phyloP scores from a whole-genome alignment of 176 grass and related monocot species.

The Juncus effusus region DNA sequence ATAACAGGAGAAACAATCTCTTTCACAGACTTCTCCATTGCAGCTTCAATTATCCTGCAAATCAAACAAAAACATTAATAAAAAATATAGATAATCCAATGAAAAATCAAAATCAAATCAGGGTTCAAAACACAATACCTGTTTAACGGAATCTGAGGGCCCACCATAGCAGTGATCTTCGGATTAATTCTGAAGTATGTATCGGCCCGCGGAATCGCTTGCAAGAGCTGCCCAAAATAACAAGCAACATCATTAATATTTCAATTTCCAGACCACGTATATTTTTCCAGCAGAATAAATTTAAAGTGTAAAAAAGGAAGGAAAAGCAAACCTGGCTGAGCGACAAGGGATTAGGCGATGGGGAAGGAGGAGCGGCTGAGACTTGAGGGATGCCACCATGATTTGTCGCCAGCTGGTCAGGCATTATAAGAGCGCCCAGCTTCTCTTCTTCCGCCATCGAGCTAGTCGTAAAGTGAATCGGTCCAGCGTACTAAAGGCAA shows the following conservation, averaged over 20 bases:
- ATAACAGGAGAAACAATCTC: slow-evolving; percentile 95
- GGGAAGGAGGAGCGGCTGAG: slow-evolving; percentile 55
- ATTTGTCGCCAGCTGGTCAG: slow-evolving; percentile 61
- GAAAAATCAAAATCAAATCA: slow-evolving; percentile 6
- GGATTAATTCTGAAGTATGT: slow-evolving; percentile 89
- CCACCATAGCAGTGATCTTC: slow-evolving; percentile 72
- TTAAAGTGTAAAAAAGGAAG: not conserved
- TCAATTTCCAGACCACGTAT: not conserved
- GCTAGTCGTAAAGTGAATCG: slow-evolving; percentile 64
- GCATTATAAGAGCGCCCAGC: slow-evolving; percentile 59
- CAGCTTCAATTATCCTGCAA: slow-evolving; percentile 76
- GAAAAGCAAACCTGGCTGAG: slow-evolving; percentile 66
- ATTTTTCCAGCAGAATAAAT: not conserved
- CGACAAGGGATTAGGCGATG: slow-evolving; percentile 69
- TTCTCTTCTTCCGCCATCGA: slow-evolving; percentile 85
- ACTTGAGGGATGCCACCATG: slow-evolving; percentile 44
- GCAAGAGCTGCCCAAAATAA: slow-evolving; percentile 58
- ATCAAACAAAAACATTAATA: slow-evolving; percentile 12
- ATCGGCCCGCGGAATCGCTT: slow-evolving; percentile 74
- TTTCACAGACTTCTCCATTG: slow-evolving; percentile 88
- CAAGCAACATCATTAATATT: slow-evolving; percentile 10
- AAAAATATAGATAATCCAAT: slow-evolving; percentile 7
- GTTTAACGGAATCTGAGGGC: slow-evolving; percentile 64
- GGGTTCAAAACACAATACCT: slow-evolving; percentile 49
- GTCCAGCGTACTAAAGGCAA: slow-evolving; percentile 60